phyloP scores from a whole-genome alignment of 257 asterid genomes.

The Solanum peruvianum region DNA sequence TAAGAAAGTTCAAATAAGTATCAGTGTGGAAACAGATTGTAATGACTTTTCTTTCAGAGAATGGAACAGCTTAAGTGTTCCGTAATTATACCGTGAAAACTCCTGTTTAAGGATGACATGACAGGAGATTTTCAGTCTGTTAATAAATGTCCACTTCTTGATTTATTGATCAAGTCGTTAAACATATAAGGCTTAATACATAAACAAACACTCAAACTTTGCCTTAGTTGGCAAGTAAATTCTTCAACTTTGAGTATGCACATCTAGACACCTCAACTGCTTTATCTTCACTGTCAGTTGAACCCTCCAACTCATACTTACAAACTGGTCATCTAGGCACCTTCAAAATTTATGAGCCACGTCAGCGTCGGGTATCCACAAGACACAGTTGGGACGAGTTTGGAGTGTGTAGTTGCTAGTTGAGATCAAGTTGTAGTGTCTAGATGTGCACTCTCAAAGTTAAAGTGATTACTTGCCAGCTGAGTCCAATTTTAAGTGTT shows the following conservation, averaged over 20 bases:
- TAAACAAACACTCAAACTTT: not conserved
- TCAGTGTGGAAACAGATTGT: not conserved
- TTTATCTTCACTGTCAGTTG: not conserved
- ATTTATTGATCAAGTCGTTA: not conserved
- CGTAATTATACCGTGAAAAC: not conserved
- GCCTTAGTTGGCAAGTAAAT: not conserved
- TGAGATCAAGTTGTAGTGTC: not conserved
- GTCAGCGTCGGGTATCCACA: not conserved
- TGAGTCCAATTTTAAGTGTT: not conserved
- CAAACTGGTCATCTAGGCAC: not conserved
- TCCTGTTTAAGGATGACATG: not conserved
- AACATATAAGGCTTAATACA: not conserved
- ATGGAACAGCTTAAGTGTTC: not conserved
- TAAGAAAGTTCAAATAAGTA: not conserved
- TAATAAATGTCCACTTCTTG: not conserved
- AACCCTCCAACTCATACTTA: not conserved
- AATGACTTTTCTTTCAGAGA: not conserved
- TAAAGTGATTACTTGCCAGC: accelerated
- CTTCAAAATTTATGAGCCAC: not conserved
- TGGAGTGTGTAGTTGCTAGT: not conserved
- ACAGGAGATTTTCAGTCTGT: not conserved
- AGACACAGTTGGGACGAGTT: not conserved
- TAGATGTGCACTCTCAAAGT: not conserved
- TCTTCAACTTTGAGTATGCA: not conserved
- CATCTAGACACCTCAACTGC: not conserved